Evolutionary conservation across 108 stramenopile species (phyloP).

Genomic region (Seminavis robusta): DNA sequence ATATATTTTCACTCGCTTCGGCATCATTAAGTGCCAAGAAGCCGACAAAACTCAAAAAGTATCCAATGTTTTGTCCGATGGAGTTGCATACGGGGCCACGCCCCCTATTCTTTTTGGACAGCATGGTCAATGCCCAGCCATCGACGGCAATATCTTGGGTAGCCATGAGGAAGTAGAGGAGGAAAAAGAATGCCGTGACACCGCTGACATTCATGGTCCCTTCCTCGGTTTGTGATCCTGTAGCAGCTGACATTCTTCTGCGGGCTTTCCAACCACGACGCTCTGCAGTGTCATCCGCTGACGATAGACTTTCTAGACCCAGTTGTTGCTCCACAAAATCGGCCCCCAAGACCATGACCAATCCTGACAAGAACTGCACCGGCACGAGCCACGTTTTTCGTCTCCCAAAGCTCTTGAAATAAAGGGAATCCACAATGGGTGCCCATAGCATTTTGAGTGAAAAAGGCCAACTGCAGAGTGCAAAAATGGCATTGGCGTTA

Average conservation of each 20-base stretch:
- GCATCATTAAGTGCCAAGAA: constrained; percentile 94
- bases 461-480: constrained; percentile 95
- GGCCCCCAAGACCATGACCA: constrained; percentile 75
- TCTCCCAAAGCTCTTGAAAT: constrained; percentile 82
- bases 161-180: constrained; percentile 96
- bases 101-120: constrained; percentile 91
- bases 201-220: constrained; percentile 62
- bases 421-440: constrained; percentile 97
- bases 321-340: constrained; percentile 80
- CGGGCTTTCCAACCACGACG: no score
- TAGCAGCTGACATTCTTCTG: no score
- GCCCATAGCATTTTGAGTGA: constrained; percentile 98
- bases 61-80: constrained; percentile 97
- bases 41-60: constrained; percentile 93
- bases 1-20: constrained; percentile 81
- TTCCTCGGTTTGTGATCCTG: no score
- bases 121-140: constrained; percentile 99
- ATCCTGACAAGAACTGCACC: constrained; percentile 90
- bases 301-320: constrained; percentile 37
- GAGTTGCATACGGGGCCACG: constrained; percentile 93
- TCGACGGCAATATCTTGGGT: constrained; percentile 99
- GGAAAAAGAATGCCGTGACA: constrained; percentile 92
- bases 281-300: neutral
- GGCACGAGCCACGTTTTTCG: constrained; percentile 98
- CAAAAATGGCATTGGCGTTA: constrained; percentile 95